Base-by-base conservation (phyloP, 108 stramenopile genomes). In the Nitzschia palea region DNA sequence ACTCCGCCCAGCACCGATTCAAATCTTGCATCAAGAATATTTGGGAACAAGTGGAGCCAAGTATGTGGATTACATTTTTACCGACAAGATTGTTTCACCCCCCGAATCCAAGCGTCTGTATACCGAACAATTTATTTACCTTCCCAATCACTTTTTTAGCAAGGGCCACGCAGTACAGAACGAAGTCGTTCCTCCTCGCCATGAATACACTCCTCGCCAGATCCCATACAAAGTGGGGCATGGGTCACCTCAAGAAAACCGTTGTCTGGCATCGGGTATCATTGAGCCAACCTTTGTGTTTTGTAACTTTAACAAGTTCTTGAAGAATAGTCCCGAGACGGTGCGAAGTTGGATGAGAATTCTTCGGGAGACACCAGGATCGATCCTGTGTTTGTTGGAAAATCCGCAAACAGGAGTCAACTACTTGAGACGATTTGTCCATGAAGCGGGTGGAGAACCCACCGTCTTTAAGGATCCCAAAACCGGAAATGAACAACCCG, bases 261-360 rank as follows among this genome's bases (percentile, higher is more conserved):
- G 86, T 0, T 93, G 91, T 35, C 42, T 91, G 31, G 80, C 83
- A 0, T 27, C 31, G 1, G 58, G 44, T 10, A 45, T 44, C 2
- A 52, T 57, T 8, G 76, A 60, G 48, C 79, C 82, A 15, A 67
- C 59, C 18, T 86, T 93, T 70, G 91, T 93, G 0, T 93, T 79
- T 71, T 93, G 91, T 61, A 93, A 93, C 66, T 93, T 87, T 54
- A 89, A 93, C 64, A 93, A 93, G 50, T 88, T 93, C 53, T 71
- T 93, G 25, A 93, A 93, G 66, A 84, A 88, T 55, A 93, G 88
- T 62, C 91, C 91, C 20, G 84, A 89, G 68, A 93, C 91, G 3
- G 64, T 89, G 22, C 53, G 79, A 55, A 87, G 87, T 59, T 93
- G 91, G 91, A 83, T 93, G 20, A 73, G 80, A 17, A 88, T 93